phyloP scores from a whole-genome alignment of 2,329 filamentous ascomycete species.

The Alternaria panax region DNA sequence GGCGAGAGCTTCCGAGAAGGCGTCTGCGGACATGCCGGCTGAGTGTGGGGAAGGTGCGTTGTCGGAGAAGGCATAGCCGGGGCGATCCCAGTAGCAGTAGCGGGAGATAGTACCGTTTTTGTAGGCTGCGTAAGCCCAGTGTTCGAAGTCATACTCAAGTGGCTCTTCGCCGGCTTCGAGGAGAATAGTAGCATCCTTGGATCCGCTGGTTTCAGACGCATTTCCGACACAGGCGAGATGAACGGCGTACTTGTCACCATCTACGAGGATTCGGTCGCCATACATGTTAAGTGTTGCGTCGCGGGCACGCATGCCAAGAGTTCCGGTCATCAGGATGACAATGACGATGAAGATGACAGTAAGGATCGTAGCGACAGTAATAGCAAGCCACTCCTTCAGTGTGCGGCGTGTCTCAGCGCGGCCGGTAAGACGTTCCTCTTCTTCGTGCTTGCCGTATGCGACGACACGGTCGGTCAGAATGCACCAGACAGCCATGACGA shows the following conservation, averaged over 20 bases:
- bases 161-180: conserved; percentile 84
- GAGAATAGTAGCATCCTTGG: conserved; percentile 77
- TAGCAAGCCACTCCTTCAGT: conserved; percentile 81
- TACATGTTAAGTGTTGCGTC: conserved; percentile 77
- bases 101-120: conserved; percentile 82
- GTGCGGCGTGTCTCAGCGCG: conserved; percentile 85
- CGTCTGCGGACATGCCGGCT: conserved; percentile 90
- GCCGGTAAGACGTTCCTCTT: conserved; percentile 91
- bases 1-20: conserved; percentile 83
- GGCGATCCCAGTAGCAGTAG: conserved; percentile 96
- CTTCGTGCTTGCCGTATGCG: conserved; percentile 88
- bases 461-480: conserved; percentile 82
- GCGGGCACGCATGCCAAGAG: conserved; percentile 78
- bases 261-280: conserved; percentile 80
- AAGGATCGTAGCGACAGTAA: conserved; percentile 76
- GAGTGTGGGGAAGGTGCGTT: conserved; percentile 93
- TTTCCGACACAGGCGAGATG: conserved; percentile 89
- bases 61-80: conserved; percentile 87
- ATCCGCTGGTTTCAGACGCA: conserved; percentile 61
- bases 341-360: conserved; percentile 73
- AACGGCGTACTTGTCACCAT: conserved; percentile 82
- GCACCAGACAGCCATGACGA: conserved; percentile 80
- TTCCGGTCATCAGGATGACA: conserved; percentile 77
- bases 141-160: conserved; percentile 79
- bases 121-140: conserved; percentile 77